A percentile compares a stretch with the other conserved stretches of the same genome.
phyloP scores from a whole-genome alignment of 345 rosid genomes.

The Chamaenerion angustifolium region DNA sequence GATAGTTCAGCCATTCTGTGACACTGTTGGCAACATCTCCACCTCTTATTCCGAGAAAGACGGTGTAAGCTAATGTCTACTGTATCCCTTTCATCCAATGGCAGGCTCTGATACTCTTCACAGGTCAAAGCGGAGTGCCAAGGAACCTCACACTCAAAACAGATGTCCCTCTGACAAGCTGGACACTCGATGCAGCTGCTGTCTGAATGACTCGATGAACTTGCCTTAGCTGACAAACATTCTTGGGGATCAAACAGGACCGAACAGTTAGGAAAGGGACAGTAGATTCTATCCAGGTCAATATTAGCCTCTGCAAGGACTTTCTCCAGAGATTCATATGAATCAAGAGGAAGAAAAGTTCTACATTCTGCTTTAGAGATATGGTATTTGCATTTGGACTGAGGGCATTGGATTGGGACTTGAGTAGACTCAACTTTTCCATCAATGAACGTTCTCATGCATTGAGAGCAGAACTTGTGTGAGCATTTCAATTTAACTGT shows the following conservation, averaged over 20 bases:
- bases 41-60: constrained; percentile 69
- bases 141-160: constrained; percentile 82
- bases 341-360: constrained; percentile 53
- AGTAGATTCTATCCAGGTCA: constrained; percentile 55
- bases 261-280: constrained; percentile 81
- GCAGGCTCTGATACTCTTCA: constrained; percentile 77
- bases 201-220: constrained; percentile 68
- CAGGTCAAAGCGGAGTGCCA: constrained; percentile 88
- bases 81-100: constrained; percentile 73
- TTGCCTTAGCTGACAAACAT: constrained; percentile 53
- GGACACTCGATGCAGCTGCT: constrained; percentile 71
- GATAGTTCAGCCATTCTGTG: constrained; percentile 83
- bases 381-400: constrained; percentile 64
- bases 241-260: constrained; percentile 61
- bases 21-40: constrained; percentile 91
- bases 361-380: constrained; percentile 50
- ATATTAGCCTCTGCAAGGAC: constrained; percentile 57
- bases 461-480: constrained; percentile 88
- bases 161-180: constrained; percentile 72
- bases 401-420: constrained; percentile 87
- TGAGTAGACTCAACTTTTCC: constrained; percentile 64
- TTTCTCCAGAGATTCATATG: constrained; percentile 43
- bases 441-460: constrained; percentile 80
- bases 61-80: constrained; percentile 72
- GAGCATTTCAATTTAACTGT: constrained; percentile 69